Percentiles rank a stretch among this genome's conserved stretches.
phyloP scores from a whole-genome alignment of 441 rosid genomes.

The Dalechampia spathulata region DNA sequence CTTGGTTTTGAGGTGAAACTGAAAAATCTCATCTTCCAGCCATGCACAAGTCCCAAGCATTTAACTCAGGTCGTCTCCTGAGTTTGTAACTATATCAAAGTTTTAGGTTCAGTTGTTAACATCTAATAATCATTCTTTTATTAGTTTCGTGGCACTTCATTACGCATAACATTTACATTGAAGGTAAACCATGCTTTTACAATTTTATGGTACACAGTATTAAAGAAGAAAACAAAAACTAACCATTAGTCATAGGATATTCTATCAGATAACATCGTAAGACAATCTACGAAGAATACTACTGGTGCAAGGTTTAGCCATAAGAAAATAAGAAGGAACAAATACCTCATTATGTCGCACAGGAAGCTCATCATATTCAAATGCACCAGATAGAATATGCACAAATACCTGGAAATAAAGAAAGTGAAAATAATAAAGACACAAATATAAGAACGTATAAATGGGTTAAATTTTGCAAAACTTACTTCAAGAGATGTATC shows the following conservation, averaged over 20 bases:
- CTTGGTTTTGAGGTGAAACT: background rate
- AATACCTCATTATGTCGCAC: constrained; percentile 97
- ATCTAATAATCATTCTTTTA: no score
- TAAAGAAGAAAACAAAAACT: no score
- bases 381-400: constrained; percentile 82
- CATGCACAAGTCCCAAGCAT: background rate
- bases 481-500: constrained; percentile 95
- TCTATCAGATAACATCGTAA: no score
- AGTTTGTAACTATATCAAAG: background rate
- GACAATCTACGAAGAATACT: no score
- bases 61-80: background rate
- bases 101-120: background rate
- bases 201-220: no score
- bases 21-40: background rate
- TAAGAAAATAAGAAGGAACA: constrained; percentile 3
- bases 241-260: no score
- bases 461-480: background rate
- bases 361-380: constrained; percentile 95
- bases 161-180: background rate
- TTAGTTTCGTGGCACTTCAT: no score
- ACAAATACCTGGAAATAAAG: constrained; percentile 88
- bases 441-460: constrained; percentile 11
- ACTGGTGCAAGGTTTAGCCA: background rate
- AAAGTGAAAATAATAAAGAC: constrained; percentile 12
- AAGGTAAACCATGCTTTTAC: background rate